Evolutionary conservation across 306 rosid genomes (phyloP).

Genomic region (Cucumis melo): DNA sequence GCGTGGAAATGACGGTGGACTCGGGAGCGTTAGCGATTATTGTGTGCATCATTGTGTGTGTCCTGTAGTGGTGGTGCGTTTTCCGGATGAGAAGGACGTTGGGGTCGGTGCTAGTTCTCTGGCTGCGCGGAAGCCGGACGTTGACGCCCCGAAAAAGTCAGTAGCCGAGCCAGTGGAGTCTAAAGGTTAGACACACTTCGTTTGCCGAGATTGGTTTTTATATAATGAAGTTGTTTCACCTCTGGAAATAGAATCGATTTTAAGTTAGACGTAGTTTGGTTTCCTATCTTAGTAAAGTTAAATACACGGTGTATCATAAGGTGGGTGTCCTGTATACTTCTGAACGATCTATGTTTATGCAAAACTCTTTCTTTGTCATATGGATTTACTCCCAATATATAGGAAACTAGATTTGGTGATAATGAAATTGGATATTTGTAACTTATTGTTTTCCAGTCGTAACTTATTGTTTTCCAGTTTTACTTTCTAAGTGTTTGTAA

Average conservation of each 20-base stretch:
- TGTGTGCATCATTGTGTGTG: conserved; percentile 94
- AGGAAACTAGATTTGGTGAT: background rate
- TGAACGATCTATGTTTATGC: no score
- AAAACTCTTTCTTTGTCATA: background rate
- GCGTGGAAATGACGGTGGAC: conserved; percentile 75
- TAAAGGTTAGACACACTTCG: conserved; percentile 42
- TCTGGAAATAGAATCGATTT: background rate
- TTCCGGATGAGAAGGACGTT: conserved; percentile 63
- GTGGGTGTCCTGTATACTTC: background rate
- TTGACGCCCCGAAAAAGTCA: conserved; percentile 17
- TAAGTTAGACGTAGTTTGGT: background rate
- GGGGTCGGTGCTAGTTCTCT: conserved; percentile 10
- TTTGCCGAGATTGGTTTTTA: background rate
- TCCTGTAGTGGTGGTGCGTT: conserved; percentile 88
- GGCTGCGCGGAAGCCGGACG: conserved; percentile 19
- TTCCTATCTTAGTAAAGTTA: background rate
- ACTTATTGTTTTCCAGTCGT: background rate
- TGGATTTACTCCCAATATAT: background rate
- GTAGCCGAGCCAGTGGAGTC: conserved; percentile 13
- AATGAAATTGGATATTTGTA: background rate
- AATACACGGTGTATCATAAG: background rate
- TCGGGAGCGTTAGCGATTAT: conserved; percentile 92
- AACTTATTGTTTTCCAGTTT: background rate
- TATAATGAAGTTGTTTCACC: background rate
- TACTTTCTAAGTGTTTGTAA: no score